Percentiles rank a stretch among this genome's conserved stretches.
Conservation (phyloP, 495 filamentous ascomycete species). For the Filosporella fistucella region DNA sequence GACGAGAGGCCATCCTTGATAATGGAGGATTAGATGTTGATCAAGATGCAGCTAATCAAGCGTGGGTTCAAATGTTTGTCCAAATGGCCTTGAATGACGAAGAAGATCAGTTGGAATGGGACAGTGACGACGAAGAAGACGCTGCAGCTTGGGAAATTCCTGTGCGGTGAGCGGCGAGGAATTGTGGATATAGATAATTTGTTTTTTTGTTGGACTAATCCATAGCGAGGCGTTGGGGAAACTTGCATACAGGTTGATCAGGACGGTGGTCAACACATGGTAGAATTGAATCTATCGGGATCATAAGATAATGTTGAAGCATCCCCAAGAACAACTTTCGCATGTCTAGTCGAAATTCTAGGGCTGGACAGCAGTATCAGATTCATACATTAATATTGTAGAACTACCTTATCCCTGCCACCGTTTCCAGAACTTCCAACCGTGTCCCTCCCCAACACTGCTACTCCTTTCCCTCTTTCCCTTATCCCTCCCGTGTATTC, state of each 20-base stretch:
- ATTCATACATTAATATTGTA: neutral
- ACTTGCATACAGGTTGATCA: too few relatives aligned
- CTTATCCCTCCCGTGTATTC: constrained; percentile 52
- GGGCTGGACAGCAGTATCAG: too few relatives aligned
- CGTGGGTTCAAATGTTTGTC: constrained; percentile 50
- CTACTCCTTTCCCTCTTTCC: constrained; percentile 21
- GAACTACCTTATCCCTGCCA: neutral
- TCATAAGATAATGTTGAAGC: too few relatives aligned
- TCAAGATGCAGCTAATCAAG: constrained; percentile 28
- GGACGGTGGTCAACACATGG: too few relatives aligned
- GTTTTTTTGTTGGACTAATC: neutral
- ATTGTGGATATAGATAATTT: neutral
- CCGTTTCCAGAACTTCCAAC: constrained; percentile 27
- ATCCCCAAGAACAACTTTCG: too few relatives aligned
- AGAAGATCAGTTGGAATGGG: constrained; percentile 39
- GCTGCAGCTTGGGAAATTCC: constrained; percentile 24
- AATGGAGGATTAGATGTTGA: neutral
- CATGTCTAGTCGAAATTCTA: too few relatives aligned
- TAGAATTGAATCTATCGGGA: too few relatives aligned
- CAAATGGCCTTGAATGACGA: constrained; percentile 46
- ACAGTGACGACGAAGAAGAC: constrained; percentile 30
- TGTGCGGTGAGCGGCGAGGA: constrained; percentile 13
- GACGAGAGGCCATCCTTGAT: neutral
- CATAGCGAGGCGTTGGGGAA: constrained; percentile 17
- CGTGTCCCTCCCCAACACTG: constrained; percentile 6